A percentile compares a stretch with the other conserved stretches of the same genome.
These are phyloP conservation scores for Solanum piurae DNA, from an alignment of 257 asterid genomes.

Conservation along the genomic window DNA sequence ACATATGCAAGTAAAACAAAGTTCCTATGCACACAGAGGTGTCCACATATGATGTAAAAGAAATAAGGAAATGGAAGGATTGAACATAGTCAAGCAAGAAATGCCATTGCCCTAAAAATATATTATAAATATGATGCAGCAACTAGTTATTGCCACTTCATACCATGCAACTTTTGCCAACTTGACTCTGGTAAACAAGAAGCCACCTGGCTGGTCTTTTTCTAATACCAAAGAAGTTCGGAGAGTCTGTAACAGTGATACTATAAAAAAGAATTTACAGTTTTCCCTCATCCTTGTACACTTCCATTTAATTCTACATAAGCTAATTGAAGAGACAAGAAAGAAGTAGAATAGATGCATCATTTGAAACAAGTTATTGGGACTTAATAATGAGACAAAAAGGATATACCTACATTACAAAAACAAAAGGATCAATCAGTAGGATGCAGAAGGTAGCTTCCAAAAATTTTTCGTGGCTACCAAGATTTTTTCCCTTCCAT, in stretches of 20 bases:
- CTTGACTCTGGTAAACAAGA: not conserved
- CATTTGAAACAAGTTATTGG: not conserved
- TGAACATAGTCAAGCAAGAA: not conserved
- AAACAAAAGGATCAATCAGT: slow-evolving; percentile 6
- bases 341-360: not conserved
- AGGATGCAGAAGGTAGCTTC: slow-evolving; percentile 40
- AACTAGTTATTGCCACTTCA: not conserved
- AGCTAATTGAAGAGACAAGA: not conserved
- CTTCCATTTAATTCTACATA: not conserved
- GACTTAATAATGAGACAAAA: not conserved
- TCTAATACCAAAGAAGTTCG: not conserved
- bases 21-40: not conserved
- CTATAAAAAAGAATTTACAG: not conserved
- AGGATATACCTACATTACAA: slow-evolving; percentile 5
- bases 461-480: slow-evolving; percentile 69
- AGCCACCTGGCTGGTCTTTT: not conserved
- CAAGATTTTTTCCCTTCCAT: slow-evolving; percentile 57
- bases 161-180: not conserved
- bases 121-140: not conserved
- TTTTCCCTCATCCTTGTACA: not conserved
- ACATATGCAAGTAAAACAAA: not conserved
- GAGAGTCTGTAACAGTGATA: not conserved
- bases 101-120: not conserved
- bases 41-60: not conserved
- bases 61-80: not conserved